phyloP scores from a whole-genome alignment of 2,329 filamentous ascomycete genomes.

The Microcyclosporella mali region DNA sequence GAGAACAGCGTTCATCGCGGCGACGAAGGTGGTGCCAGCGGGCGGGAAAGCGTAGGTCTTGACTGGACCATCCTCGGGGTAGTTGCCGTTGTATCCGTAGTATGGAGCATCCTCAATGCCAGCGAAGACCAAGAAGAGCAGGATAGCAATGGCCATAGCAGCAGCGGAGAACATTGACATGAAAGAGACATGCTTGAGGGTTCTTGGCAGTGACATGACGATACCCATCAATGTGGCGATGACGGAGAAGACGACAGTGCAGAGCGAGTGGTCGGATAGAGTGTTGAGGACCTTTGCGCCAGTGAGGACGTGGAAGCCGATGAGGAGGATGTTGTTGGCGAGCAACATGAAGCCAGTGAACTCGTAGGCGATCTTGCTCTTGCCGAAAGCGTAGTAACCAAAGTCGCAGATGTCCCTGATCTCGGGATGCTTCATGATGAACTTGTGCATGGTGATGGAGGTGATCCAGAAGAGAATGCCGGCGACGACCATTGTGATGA shows the following conservation, averaged over 20 bases:
- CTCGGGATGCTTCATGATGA: slow-evolving; percentile 48
- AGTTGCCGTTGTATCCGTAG: slow-evolving; percentile 43
- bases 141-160: slow-evolving; percentile 45
- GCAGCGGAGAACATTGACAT: slow-evolving; percentile 48
- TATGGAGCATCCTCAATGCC: slow-evolving; percentile 42
- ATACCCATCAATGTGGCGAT: slow-evolving; percentile 44
- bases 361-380: slow-evolving; percentile 39
- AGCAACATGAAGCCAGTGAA: slow-evolving; percentile 45
- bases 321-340: slow-evolving; percentile 48
- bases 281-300: slow-evolving; percentile 47
- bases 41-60: slow-evolving; percentile 45
- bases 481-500: slow-evolving; percentile 43
- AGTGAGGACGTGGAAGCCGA: slow-evolving; percentile 47
- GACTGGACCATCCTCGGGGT: slow-evolving; percentile 40
- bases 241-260: slow-evolving; percentile 45
- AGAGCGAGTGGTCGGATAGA: slow-evolving; percentile 43
- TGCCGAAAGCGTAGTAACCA: slow-evolving; percentile 44
- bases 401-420: slow-evolving; percentile 49
- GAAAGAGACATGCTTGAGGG: slow-evolving; percentile 44
- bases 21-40: slow-evolving; percentile 42
- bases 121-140: slow-evolving; percentile 46
- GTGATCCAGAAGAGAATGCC: slow-evolving; percentile 46
- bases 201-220: slow-evolving; percentile 42
- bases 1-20: slow-evolving; percentile 45
- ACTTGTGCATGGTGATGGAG: slow-evolving; percentile 47